Conservation (phyloP, 768 basidiomycete species). For the Filobasidium wieringae region DNA sequence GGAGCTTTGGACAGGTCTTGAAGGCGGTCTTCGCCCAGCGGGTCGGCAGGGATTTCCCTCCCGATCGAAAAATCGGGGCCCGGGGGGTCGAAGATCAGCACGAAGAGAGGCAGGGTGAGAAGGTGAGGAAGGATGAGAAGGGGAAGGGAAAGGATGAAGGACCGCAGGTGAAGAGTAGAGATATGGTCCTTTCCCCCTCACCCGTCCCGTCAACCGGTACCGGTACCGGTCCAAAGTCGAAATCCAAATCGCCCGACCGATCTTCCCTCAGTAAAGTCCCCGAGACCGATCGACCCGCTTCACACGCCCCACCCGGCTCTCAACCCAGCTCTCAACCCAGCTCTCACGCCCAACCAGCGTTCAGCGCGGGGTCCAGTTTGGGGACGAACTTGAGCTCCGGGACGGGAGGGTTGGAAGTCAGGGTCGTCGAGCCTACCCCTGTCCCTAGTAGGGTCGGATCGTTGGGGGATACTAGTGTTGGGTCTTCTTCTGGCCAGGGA, state of each 20-base stretch:
- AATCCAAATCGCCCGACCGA: neutral
- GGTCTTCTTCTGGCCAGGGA: neutral
- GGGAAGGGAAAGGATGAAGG: no score
- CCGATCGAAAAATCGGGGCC: no score
- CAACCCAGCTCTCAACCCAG: neutral
- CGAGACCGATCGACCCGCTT: neutral
- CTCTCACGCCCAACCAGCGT: neutral
- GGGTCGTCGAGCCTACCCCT: slow-evolving; percentile 34
- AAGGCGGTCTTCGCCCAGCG: slow-evolving; percentile 13
- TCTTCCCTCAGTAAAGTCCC: neutral
- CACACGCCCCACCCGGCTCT: neutral
- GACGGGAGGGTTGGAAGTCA: slow-evolving; percentile 7
- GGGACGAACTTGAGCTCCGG: no score
- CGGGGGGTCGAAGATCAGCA: no score
- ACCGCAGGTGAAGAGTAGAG: no score
- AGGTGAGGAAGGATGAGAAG: no score
- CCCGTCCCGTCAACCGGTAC: no score
- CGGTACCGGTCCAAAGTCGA: neutral
- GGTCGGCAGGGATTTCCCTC: no score
- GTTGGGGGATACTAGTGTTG: slow-evolving; percentile 26
- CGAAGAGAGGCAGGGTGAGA: no score
- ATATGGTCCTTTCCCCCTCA: no score
- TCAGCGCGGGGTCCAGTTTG: neutral
- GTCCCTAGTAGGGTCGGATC: slow-evolving; percentile 34
- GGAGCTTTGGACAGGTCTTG: slow-evolving; percentile 15